Percentiles rank a stretch among this genome's conserved stretches.
Evolutionary conservation across 305 asterid species (phyloP).

Genomic region (Solanum hybrid): DNA sequence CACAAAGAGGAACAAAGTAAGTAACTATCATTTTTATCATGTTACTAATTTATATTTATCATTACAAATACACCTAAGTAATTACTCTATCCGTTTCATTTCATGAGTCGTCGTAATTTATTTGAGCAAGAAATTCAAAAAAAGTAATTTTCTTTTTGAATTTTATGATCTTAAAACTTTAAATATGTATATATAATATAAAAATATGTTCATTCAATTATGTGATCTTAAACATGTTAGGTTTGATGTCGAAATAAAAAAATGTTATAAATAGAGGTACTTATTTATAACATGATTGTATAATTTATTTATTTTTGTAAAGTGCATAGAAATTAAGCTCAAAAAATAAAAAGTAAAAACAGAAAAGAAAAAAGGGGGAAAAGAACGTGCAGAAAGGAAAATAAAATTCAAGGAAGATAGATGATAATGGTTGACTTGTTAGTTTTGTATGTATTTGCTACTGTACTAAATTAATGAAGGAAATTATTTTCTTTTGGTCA

Average conservation of each 20-base stretch:
- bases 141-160: neutral
- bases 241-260: neutral
- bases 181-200: neutral
- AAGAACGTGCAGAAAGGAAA: conserved; percentile 11
- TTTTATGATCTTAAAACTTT: neutral
- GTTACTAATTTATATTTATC: neutral
- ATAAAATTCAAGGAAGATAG: neutral
- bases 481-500: neutral
- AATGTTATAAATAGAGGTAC: neutral
- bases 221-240: neutral
- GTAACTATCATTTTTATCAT: neutral
- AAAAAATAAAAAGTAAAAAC: neutral
- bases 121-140: neutral
- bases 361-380: neutral
- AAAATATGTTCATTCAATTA: neutral
- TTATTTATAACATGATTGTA: neutral
- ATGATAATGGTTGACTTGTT: conserved; percentile 11
- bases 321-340: neutral
- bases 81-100: neutral
- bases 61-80: neutral
- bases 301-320: neutral
- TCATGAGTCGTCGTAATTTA: neutral
- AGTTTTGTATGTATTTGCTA: neutral
- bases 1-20: neutral
- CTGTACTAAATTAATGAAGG: neutral